Conservation (phyloP, 192 early-diverging fungal genomes). For the Coemansia sp. region DNA sequence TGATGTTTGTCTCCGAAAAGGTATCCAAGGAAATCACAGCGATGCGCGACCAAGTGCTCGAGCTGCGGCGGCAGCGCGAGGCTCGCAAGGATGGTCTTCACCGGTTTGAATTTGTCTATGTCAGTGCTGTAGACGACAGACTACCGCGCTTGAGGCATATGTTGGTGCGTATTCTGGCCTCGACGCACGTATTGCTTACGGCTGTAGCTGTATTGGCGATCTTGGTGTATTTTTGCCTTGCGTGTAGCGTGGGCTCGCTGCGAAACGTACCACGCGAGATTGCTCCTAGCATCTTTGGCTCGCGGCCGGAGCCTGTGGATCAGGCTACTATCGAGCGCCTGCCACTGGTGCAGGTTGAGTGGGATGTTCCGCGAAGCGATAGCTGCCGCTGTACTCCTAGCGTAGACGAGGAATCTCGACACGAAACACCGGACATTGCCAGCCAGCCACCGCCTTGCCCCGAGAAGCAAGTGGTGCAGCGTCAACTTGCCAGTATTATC, state of each 20-base stretch:
- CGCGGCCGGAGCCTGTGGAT: slow-evolving; percentile 34
- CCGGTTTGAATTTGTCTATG: slow-evolving; percentile 28
- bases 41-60: slow-evolving; percentile 25
- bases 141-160: slow-evolving; percentile 3
- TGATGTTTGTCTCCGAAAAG: slow-evolving; percentile 36
- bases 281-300: slow-evolving; percentile 29
- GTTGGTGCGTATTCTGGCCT: slow-evolving; percentile 27
- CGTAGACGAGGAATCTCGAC: slow-evolving; percentile 21
- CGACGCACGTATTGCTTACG: slow-evolving; percentile 33
- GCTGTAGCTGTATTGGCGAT: slow-evolving; percentile 22
- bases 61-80: slow-evolving; percentile 2
- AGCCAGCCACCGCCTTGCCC: not conserved
- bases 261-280: slow-evolving; percentile 38
- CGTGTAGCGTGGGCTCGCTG: slow-evolving; percentile 45
- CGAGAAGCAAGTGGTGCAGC: slow-evolving; percentile 18
- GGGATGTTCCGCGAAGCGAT: slow-evolving; percentile 9
- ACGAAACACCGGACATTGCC: slow-evolving; percentile 22
- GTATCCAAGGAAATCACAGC: slow-evolving; percentile 18
- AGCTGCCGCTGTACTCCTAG: not conserved
- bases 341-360: slow-evolving; percentile 37
- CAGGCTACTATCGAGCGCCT: slow-evolving; percentile 21
- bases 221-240: slow-evolving; percentile 26
- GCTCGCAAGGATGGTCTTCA: not conserved
- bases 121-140: slow-evolving; percentile 18
- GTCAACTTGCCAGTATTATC: slow-evolving; percentile 39